phyloP scores from a whole-genome alignment of 495 filamentous ascomycete genomes.

The Beverwykella pulmonaria region DNA sequence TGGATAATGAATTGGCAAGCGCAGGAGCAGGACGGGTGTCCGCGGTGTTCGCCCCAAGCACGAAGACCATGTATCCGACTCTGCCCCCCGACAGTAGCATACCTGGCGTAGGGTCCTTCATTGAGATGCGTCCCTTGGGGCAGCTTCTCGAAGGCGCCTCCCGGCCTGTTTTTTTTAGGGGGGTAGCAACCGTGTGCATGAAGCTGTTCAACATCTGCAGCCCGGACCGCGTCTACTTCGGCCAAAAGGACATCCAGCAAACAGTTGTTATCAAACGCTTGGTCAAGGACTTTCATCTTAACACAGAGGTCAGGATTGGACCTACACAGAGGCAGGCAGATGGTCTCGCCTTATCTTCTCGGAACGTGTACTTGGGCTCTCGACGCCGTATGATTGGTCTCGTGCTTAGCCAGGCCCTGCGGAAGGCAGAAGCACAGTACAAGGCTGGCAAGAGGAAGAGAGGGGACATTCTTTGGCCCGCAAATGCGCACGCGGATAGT shows the following conservation, averaged over 20 bases:
- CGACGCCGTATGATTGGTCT: conserved; percentile 71
- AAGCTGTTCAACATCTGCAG: conserved; percentile 93
- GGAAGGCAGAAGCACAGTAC: conserved; percentile 70
- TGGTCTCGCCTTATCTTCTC: conserved; percentile 89
- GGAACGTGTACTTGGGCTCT: conserved; percentile 88
- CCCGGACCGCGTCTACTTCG: conserved; percentile 91
- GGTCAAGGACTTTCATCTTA: conserved; percentile 85
- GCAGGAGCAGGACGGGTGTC: conserved; percentile 64
- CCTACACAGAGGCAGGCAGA: conserved; percentile 75
- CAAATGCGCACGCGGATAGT: conserved; percentile 55
- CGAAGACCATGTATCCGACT: conserved; percentile 82
- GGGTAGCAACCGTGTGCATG: conserved; percentile 95
- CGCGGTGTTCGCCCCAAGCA: conserved; percentile 83
- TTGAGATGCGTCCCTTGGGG: conserved; percentile 85
- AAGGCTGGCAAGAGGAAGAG: conserved; percentile 58
- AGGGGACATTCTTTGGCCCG: conserved; percentile 68
- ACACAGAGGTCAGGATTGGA: conserved; percentile 72
- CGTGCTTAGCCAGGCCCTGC: conserved; percentile 68
- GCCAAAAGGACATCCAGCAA: conserved; percentile 98
- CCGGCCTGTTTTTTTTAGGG: conserved; percentile 93
- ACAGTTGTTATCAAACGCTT: conserved; percentile 84
- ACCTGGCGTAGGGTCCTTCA: conserved; percentile 75
- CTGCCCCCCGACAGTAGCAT: conserved; percentile 78
- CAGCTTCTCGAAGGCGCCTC: conserved; percentile 79
- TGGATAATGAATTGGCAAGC: conserved; percentile 72